phyloP scores from a whole-genome alignment of 306 rosid species.

The Chamaecrista fasciculata region DNA sequence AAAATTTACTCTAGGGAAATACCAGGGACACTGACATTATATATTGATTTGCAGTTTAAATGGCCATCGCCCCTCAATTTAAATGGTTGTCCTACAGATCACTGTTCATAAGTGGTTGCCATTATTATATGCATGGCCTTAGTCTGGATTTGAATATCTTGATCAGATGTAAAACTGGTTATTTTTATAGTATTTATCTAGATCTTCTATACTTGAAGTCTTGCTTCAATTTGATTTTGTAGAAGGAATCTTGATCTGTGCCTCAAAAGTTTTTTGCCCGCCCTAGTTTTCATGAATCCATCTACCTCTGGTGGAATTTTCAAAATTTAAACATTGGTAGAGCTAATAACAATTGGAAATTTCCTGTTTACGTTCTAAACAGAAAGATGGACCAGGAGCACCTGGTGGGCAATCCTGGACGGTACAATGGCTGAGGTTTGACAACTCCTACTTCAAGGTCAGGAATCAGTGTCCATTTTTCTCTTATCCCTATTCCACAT shows the following conservation, averaged over 20 bases:
- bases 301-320: background rate
- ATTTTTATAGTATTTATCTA: background rate
- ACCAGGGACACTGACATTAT: conserved; percentile 14
- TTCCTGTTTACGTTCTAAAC: conserved; percentile 33
- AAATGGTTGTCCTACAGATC: background rate
- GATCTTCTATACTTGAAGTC: background rate
- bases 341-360: conserved; percentile 14
- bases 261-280: background rate
- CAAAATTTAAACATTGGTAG: background rate
- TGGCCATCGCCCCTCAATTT: background rate
- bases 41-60: conserved; percentile 1
- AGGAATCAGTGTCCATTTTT: background rate
- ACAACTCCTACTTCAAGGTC: conserved; percentile 94
- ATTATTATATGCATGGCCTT: background rate
- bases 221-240: background rate
- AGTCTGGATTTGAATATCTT: background rate
- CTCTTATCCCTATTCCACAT: background rate
- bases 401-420: conserved; percentile 99
- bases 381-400: conserved; percentile 99
- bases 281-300: background rate
- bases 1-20: background rate
- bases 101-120: background rate
- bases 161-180: background rate
- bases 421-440: conserved; percentile 88
- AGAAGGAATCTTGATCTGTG: background rate